A percentile compares a stretch with the other conserved stretches of the same genome.
phyloP scores from a whole-genome alignment of 139 green algal genomes.

The Penium margaritaceum region DNA sequence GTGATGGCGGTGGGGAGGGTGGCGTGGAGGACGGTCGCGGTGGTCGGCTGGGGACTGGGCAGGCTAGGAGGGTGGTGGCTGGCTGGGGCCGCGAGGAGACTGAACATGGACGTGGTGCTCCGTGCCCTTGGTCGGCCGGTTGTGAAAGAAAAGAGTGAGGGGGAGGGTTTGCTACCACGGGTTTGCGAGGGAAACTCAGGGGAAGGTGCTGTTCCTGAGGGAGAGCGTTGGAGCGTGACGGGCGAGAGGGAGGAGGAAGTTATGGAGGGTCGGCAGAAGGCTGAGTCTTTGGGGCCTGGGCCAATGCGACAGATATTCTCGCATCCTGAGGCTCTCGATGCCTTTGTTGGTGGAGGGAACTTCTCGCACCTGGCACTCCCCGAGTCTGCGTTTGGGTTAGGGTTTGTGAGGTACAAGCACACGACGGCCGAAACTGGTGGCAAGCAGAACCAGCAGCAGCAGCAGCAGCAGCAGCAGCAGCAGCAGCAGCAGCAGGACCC shows the following conservation, averaged over 20 bases:
- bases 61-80: background rate
- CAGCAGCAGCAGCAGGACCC: too few relatives aligned
- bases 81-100: background rate
- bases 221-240: too few relatives aligned
- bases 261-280: background rate
- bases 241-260: too few relatives aligned
- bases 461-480: too few relatives aligned
- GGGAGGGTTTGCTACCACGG: background rate
- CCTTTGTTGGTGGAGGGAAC: background rate
- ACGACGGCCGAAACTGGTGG: too few relatives aligned
- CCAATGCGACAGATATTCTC: background rate
- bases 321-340: background rate
- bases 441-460: too few relatives aligned
- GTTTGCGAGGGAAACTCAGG: background rate
- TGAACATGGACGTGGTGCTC: background rate
- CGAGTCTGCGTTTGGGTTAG: slow-evolving; percentile 3
- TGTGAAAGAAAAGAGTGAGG: background rate
- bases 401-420: slow-evolving; percentile 14
- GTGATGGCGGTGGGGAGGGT: background rate
- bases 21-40: background rate
- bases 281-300: background rate
- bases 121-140: background rate
- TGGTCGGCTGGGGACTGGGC: background rate
- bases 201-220: background rate
- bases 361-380: background rate